Conservation (phyloP, 192 early-diverging fungal genomes). For the Gaertneriomyces sp. region DNA sequence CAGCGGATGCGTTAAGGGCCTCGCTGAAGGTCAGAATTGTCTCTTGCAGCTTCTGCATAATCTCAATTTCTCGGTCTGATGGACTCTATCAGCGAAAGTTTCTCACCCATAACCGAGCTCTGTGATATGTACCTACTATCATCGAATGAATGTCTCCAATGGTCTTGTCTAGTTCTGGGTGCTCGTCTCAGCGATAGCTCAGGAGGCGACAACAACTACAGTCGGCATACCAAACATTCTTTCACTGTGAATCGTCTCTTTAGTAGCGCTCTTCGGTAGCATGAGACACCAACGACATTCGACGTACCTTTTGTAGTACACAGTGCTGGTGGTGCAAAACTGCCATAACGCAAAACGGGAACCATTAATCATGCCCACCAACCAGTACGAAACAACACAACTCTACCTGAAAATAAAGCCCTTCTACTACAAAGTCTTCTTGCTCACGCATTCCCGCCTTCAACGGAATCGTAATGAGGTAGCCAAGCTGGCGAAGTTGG, state of each 20-base stretch:
- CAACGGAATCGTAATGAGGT: slow-evolving; percentile 65
- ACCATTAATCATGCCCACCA: not conserved
- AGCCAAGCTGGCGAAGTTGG: slow-evolving; percentile 58
- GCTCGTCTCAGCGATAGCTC: not conserved
- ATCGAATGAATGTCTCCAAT: slow-evolving; percentile 82
- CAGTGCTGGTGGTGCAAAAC: slow-evolving; percentile 62
- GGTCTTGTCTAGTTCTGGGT: slow-evolving; percentile 67
- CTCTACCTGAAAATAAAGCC: slow-evolving; percentile 55
- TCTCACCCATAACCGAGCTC: no score
- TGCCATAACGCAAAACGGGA: slow-evolving; percentile 14
- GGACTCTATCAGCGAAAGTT: slow-evolving; percentile 24
- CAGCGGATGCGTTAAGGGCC: slow-evolving; percentile 36
- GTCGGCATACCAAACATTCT: slow-evolving; percentile 22
- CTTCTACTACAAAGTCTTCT: slow-evolving; percentile 44
- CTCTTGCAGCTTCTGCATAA: slow-evolving; percentile 69
- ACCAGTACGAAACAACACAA: not conserved
- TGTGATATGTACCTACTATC: slow-evolving; percentile 49
- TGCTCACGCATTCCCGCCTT: slow-evolving; percentile 44
- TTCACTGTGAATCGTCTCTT: slow-evolving; percentile 3
- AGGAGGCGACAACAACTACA: not conserved
- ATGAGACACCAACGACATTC: slow-evolving; percentile 22
- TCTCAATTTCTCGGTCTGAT: slow-evolving; percentile 78
- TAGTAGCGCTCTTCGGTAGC: not conserved
- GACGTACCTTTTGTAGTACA: slow-evolving; percentile 68
- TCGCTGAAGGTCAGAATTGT: slow-evolving; percentile 42